Evolutionary conservation across 1,284 basidiomycete species (phyloP).

Genomic region (Exobasidium cylindrosporum): DNA sequence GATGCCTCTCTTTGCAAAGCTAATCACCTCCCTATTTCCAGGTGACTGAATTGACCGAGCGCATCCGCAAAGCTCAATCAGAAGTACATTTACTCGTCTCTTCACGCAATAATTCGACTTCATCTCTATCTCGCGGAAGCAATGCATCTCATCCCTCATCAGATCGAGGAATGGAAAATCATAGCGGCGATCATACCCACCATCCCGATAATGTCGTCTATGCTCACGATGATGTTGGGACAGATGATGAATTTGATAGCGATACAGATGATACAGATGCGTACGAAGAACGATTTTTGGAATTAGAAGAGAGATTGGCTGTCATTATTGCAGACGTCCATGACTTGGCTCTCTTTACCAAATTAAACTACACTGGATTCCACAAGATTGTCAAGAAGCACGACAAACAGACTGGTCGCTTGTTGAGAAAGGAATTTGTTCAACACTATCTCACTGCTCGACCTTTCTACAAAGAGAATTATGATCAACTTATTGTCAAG

Average conservation of each 20-base stretch:
- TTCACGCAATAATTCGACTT: constrained; percentile 34
- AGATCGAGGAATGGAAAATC: constrained; percentile 52
- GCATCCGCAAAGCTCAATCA: constrained; percentile 52
- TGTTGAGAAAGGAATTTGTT: constrained; percentile 65
- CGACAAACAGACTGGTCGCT: constrained; percentile 67
- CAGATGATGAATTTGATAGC: constrained; percentile 61
- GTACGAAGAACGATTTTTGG: constrained; percentile 82
- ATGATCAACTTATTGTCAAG: constrained; percentile 88
- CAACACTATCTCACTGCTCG: constrained; percentile 89
- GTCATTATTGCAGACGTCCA: constrained; percentile 96
- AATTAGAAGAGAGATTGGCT: constrained; percentile 90
- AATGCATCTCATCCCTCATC: constrained; percentile 21
- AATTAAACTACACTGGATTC: constrained; percentile 90
- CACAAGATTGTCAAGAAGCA: constrained; percentile 98
- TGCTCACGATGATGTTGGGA: constrained; percentile 59
- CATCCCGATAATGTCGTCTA: constrained; percentile 60
- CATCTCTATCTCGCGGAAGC: constrained; percentile 30
- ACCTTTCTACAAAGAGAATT: constrained; percentile 82
- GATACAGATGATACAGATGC: constrained; percentile 69
- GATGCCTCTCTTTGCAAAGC: not conserved
- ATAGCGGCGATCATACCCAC: constrained; percentile 11
- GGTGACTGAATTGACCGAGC: constrained; percentile 49
- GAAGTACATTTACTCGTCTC: constrained; percentile 53
- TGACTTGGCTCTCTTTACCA: constrained; percentile 87
- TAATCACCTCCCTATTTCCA: constrained; percentile 1